phyloP scores from a whole-genome alignment of 176 grass and related monocot species.

The Sorghum bicolor region DNA sequence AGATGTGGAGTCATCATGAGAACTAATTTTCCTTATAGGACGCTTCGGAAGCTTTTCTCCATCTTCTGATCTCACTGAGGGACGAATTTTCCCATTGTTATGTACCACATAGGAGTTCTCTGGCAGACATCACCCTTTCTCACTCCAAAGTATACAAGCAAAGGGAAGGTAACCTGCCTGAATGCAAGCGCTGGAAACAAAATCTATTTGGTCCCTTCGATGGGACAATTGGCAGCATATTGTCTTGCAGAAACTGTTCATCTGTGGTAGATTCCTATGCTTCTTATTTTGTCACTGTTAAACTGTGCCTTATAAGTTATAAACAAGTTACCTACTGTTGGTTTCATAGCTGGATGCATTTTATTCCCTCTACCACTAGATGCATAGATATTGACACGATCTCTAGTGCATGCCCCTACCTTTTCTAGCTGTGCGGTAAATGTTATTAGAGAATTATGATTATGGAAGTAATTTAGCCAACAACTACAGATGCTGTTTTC shows the following conservation, averaged over 20 bases:
- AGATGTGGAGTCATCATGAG: constrained; percentile 8
- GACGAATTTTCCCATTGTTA: constrained; percentile 68
- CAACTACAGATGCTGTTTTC: constrained; percentile 2
- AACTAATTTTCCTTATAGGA: constrained; percentile 56
- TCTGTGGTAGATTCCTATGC: constrained; percentile 68
- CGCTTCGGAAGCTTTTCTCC: constrained; percentile 86
- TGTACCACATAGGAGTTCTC: constrained; percentile 66
- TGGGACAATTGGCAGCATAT: constrained; percentile 86
- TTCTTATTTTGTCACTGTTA: constrained; percentile 27
- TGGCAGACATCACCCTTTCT: constrained; percentile 60
- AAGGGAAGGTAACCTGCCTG: constrained; percentile 57
- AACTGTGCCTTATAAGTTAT: constrained; percentile 23
- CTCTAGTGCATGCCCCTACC: neutral
- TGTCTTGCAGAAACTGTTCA: constrained; percentile 86
- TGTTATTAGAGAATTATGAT: neutral
- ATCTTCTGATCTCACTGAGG: constrained; percentile 80
- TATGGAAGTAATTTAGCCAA: neutral
- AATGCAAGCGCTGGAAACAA: constrained; percentile 74
- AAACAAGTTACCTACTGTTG: neutral
- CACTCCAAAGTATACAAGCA: constrained; percentile 73
- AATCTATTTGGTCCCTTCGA: constrained; percentile 80
- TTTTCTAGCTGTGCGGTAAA: neutral
- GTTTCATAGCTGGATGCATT: neutral
- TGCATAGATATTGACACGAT: neutral
- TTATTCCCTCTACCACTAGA: constrained; percentile 21